Evolutionary conservation across 2,329 filamentous ascomycete species (phyloP).

Genomic region (Paradendryphiella salina): DNA sequence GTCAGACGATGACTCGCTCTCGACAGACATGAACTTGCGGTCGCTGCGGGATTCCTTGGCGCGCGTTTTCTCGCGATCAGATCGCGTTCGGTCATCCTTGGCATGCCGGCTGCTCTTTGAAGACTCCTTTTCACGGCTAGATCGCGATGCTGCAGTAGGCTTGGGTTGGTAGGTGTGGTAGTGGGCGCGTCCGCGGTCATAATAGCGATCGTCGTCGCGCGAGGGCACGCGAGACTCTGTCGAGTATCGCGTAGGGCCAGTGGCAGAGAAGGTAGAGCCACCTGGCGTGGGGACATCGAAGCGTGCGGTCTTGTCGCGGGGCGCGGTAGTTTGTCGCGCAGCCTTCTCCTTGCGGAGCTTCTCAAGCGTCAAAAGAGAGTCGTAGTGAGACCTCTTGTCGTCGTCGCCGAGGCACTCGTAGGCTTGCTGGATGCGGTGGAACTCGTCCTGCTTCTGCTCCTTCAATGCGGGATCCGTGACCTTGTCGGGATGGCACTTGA

Average conservation of each 20-base stretch:
- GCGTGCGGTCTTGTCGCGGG: slow-evolving; percentile 39
- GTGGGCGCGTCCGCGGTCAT: slow-evolving; percentile 40
- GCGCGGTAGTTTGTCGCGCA: slow-evolving; percentile 42
- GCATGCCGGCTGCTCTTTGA: slow-evolving; percentile 26
- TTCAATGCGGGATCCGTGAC: slow-evolving; percentile 77
- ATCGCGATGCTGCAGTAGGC: slow-evolving; percentile 29
- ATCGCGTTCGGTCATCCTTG: slow-evolving; percentile 46
- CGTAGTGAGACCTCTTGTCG: slow-evolving; percentile 71
- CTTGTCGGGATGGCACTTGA: slow-evolving; percentile 92
- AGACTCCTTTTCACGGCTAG: slow-evolving; percentile 39
- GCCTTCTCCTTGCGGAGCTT: slow-evolving; percentile 63
- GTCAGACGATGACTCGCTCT: slow-evolving; percentile 42
- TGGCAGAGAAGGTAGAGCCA: slow-evolving; percentile 29
- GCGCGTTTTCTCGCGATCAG: slow-evolving; percentile 46
- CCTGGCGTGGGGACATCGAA: slow-evolving; percentile 41
- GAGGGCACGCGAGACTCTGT: slow-evolving; percentile 41
- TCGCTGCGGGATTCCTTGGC: slow-evolving; percentile 49
- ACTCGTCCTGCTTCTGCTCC: slow-evolving; percentile 78
- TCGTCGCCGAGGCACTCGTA: slow-evolving; percentile 90
- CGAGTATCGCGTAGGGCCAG: slow-evolving; percentile 29
- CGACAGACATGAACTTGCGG: slow-evolving; percentile 41
- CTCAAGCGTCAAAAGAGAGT: slow-evolving; percentile 70
- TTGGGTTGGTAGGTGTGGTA: slow-evolving; percentile 45
- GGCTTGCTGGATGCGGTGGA: slow-evolving; percentile 88
- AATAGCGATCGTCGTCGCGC: slow-evolving; percentile 45